Base-by-base conservation (phyloP, 495 filamentous ascomycete species). In the Aspergillus bertholletiae region DNA sequence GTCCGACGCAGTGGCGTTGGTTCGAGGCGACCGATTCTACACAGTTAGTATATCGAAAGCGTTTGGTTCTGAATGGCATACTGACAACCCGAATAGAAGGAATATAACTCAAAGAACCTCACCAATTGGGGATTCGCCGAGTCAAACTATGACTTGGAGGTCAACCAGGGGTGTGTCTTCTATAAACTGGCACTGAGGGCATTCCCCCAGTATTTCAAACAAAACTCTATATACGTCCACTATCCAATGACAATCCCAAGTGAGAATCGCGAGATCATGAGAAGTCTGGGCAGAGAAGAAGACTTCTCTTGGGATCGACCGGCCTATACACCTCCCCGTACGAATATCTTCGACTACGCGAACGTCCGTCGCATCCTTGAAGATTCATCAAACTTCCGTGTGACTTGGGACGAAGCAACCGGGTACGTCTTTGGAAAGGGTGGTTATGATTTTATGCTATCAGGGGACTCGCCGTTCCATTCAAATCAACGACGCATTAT, bases 101-200 rank as follows among this genome's bases (percentile, higher is more conserved):
- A 83, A 60, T 91, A 93, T 70, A 88, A 85, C 58, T 80, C 92
- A 0, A 78, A 80, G 15, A 85, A 85, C 59, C 75, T 96, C 37
- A 97, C 92, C 27, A 94, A 89, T 70, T 86, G 84, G 84, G 84
- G 84, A 61, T 88, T 83, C 71, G 83, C 83, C 53, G 86, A 90
- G 67, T 80, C 79, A n/a, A 81, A 86, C 22, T 88, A 86, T 49
- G 85, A 90, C 66, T 68, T 79, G 20, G 88, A 84, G 61, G 71
- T 92, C 61, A 84, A 92, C 62, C 84, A 92, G 61, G 90, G 90
- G 18, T 90, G 87, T 57, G 87, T 93, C 4, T 85, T 92, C 67
- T 92, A 92, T 74, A 96, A 93, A 73, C 76, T 95, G 47, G 85
- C 90, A 46, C 71, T 86, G 44, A 80, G 87, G 18, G 86, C 89